Conservation (phyloP, 1,284 basidiomycete species). For the Mycena citricolor region DNA sequence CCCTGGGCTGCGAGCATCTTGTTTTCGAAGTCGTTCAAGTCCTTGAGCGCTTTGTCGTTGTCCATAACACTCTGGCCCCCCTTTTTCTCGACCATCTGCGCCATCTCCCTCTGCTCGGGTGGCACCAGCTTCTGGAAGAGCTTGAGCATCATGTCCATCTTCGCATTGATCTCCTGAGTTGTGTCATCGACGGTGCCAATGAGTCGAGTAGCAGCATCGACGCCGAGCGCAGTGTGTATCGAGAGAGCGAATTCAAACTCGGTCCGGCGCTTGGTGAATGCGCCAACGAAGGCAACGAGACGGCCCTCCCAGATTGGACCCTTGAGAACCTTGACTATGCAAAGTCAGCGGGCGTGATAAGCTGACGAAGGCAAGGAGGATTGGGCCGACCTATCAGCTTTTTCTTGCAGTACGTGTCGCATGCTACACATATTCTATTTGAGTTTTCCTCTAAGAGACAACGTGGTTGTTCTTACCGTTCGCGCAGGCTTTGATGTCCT, state of each 20-base stretch:
- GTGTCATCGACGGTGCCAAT: slow-evolving; percentile 13
- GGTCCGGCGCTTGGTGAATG: slow-evolving; percentile 17
- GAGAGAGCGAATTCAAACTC: slow-evolving; percentile 22
- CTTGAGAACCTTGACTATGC: slow-evolving; percentile 20
- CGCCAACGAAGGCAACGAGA: slow-evolving; percentile 13
- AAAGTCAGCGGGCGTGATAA: neutral
- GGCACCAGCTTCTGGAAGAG: slow-evolving; percentile 18
- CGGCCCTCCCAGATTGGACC: slow-evolving; percentile 14
- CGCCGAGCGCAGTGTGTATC: slow-evolving; percentile 19
- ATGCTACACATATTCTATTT: slow-evolving; percentile 2
- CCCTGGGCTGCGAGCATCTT: slow-evolving; percentile 5
- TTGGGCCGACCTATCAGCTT: slow-evolving; percentile 12
- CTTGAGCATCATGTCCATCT: slow-evolving; percentile 23
- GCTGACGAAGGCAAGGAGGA: neutral
- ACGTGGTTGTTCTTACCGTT: slow-evolving; percentile 1
- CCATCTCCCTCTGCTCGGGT: slow-evolving; percentile 20
- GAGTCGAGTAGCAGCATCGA: slow-evolving; percentile 14
- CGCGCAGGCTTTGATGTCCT: slow-evolving; percentile 21
- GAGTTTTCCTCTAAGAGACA: neutral
- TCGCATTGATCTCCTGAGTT: slow-evolving; percentile 20
- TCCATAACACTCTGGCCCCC: slow-evolving; percentile 19
- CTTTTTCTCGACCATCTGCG: too few species aligned
- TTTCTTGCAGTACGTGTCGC: slow-evolving; percentile 20
- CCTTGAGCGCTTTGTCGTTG: slow-evolving; percentile 22
- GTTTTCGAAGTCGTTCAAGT: slow-evolving; percentile 19